These are phyloP conservation scores for Moesziomyces sp. DNA, from an alignment of 1,284 basidiomycete species.

Conservation along the genomic window DNA sequence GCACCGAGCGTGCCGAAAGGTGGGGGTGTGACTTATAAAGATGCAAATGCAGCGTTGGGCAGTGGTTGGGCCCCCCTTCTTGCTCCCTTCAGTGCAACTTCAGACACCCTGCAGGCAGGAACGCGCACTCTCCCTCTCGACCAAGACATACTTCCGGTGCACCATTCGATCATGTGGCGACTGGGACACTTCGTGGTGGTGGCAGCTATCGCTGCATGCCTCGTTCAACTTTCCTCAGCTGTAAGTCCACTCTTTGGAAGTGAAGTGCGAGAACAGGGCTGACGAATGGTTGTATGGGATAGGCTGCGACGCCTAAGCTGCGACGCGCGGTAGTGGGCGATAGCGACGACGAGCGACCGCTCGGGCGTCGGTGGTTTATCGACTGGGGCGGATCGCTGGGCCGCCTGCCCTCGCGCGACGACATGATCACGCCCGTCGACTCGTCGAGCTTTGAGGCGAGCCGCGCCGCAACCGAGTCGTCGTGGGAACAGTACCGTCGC, in stretches of 20 bases:
- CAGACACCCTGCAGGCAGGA: too few species aligned
- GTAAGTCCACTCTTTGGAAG: too few species aligned
- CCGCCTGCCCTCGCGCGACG: not conserved
- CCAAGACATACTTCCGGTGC: too few species aligned
- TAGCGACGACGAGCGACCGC: not conserved
- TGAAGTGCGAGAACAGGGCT: too few species aligned
- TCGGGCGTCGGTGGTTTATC: slow-evolving; percentile 9
- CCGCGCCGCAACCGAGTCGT: not conserved
- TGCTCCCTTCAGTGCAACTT: too few species aligned
- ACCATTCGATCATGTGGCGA: not conserved
- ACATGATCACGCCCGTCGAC: not conserved
- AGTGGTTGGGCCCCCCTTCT: too few species aligned
- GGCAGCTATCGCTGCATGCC: slow-evolving; percentile 8
- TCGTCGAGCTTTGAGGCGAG: not conserved
- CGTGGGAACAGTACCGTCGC: not conserved
- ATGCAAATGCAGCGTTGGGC: too few species aligned
- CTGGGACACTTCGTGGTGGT: not conserved
- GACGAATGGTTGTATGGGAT: not conserved
- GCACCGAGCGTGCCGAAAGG: too few species aligned
- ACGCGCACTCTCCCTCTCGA: not conserved
- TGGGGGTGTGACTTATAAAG: too few species aligned
- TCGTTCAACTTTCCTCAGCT: not conserved
- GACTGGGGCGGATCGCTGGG: slow-evolving; percentile 5
- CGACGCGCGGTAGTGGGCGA: slow-evolving; percentile 1
- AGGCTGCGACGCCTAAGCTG: not conserved